These are phyloP conservation scores for Rhodotorula glutinis DNA, from an alignment of 1,284 basidiomycete species.

Conservation along the genomic window DNA sequence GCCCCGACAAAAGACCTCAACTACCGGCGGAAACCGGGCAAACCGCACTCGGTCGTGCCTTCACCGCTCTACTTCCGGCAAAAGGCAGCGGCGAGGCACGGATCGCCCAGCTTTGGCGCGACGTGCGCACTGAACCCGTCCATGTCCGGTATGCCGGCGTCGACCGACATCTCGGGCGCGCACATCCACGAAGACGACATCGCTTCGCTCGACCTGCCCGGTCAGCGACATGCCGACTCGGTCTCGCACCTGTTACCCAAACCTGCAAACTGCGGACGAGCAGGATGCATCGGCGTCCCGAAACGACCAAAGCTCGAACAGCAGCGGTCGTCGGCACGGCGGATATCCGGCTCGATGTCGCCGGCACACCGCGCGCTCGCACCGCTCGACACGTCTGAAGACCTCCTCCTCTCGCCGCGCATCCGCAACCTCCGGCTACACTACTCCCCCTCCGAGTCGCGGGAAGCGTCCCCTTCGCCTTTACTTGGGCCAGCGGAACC, in stretches of 20 bases:
- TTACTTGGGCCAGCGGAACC: no score
- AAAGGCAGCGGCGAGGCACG: slow-evolving; percentile 30
- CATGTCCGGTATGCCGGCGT: neutral
- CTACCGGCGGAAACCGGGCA: slow-evolving; percentile 23
- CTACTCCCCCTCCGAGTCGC: neutral
- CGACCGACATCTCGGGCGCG: slow-evolving; percentile 16
- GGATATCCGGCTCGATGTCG: slow-evolving; percentile 19
- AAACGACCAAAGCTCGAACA: slow-evolving; percentile 16
- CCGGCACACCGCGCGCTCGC: slow-evolving; percentile 13
- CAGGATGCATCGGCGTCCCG: slow-evolving; percentile 28
- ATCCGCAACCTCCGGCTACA: slow-evolving; percentile 23
- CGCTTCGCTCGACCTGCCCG: slow-evolving; percentile 16
- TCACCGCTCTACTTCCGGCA: slow-evolving; percentile 38
- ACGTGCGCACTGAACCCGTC: slow-evolving; percentile 8
- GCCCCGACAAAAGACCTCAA: slow-evolving; percentile 14
- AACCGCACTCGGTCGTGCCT: slow-evolving; percentile 22
- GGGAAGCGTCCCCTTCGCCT: neutral
- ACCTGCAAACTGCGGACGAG: slow-evolving; percentile 23
- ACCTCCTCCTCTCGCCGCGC: slow-evolving; percentile 32
- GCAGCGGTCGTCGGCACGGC: slow-evolving; percentile 5
- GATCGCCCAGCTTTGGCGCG: slow-evolving; percentile 24
- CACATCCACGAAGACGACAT: slow-evolving; percentile 31
- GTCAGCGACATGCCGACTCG: neutral
- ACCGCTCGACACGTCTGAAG: slow-evolving; percentile 20
- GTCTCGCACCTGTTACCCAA: slow-evolving; percentile 9